Base-by-base conservation (phyloP, 2,329 filamentous ascomycete genomes). In the Paecilomyces variotii region DNA sequence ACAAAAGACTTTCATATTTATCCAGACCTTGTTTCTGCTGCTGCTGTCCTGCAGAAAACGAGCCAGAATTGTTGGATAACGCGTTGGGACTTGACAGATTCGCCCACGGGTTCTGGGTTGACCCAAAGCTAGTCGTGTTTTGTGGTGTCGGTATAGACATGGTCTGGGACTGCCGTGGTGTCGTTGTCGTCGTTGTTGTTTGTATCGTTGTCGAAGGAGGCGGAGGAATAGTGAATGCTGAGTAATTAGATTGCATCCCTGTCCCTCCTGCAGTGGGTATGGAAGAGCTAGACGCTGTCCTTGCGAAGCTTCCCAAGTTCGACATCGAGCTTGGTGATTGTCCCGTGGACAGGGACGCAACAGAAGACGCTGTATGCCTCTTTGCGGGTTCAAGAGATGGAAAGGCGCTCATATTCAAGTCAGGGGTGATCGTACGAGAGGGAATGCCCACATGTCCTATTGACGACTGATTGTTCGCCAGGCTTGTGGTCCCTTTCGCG, bases 1-100 rank as follows among this genome's bases (percentile, higher is more conserved):
- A 84, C 60, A 84, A 66, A 61, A 84, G 73, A 68, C 82, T 84
- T 63, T 83, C 80, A 66, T 80, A 84, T 60, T 80, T 81, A 68
- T 84, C 82, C 59, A 84, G 66, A 1, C 81, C 81, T 57, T 70
- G 68, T 61, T 70, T 75, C 61, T 65, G 72, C 56, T 68, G 63
- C 19, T 19, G 30, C 60, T 59, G 50, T 19, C 19, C 19, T 19
- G 63, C 60, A 19, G 66, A 61, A 55, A 68, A 64, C n/a, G 62
- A 57, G 14, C 57, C 58, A 56, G 64, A 65, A 26, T 65, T 65
- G 30, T 62, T 65, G 35, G 60, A 62, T 50, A 72, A 70, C 51
- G 70, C 62, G 32, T 61, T 60, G 9, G 64, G 59, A 19, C 64
- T 57, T 14, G 57, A 56, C 28, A 56, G 62, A 51, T 57, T 60